A percentile compares a stretch with the other conserved stretches of the same genome.
Conservation (phyloP, 306 rosid genomes). For the Alnus glutinosa region DNA sequence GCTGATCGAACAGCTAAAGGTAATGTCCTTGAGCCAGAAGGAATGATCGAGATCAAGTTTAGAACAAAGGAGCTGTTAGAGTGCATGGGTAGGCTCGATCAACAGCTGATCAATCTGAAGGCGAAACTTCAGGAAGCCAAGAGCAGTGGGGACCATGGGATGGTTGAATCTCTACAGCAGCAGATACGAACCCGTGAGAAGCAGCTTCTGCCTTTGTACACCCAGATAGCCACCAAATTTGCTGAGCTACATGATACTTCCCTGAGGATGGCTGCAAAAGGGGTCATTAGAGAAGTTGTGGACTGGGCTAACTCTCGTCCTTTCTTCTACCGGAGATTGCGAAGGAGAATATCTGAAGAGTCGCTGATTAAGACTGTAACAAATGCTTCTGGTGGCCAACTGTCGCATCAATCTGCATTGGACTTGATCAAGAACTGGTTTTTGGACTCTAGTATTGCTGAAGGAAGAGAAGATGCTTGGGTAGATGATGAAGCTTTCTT, state of each 20-base stretch:
- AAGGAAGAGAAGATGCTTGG: constrained; percentile 65
- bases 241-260: constrained; percentile 97
- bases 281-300: constrained; percentile 79
- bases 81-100: constrained; percentile 95
- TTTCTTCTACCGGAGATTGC: constrained; percentile 77
- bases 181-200: constrained; percentile 84
- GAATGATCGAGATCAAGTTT: constrained; percentile 96
- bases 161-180: constrained; percentile 69
- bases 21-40: constrained; percentile 98
- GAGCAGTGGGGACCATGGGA: constrained; percentile 35
- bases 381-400: constrained; percentile 83
- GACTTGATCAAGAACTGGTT: constrained; percentile 74
- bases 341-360: constrained; percentile 77
- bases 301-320: constrained; percentile 79
- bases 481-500: constrained; percentile 78
- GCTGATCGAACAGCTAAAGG: constrained; percentile 92
- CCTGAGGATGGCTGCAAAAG: constrained; percentile 93
- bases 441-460: constrained; percentile 52
- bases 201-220: constrained; percentile 87
- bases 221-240: constrained; percentile 90
- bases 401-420: constrained; percentile 64
- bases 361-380: constrained; percentile 65
- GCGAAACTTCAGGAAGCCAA: constrained; percentile 73
- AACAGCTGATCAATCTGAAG: constrained; percentile 69
- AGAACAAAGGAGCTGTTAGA: constrained; percentile 87